Conservation (phyloP, 148 eudicot species). For the Cornus controversa region DNA sequence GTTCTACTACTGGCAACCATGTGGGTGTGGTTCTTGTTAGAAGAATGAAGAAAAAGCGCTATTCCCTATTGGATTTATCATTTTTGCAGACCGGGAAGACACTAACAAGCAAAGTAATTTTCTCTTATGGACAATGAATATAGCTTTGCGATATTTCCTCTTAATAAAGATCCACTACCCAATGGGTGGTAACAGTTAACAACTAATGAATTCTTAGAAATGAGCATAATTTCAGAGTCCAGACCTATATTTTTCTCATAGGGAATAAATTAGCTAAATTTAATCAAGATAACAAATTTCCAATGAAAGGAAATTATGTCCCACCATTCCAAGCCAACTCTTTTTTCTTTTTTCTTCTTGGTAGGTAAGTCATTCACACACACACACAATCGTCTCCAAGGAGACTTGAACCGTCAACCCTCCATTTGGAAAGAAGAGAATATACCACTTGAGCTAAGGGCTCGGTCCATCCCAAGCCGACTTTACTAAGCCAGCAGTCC, state of each 20-base stretch:
- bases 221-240: neutral
- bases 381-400: too few species aligned
- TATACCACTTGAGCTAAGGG: neutral
- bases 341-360: too few species aligned
- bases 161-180: neutral
- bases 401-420: too few species aligned
- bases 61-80: neutral
- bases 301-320: neutral
- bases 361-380: too few species aligned
- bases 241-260: neutral
- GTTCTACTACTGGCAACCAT: neutral
- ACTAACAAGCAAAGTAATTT: neutral
- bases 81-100: neutral
- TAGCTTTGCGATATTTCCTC: neutral
- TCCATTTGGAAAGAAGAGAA: neutral
- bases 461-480: neutral
- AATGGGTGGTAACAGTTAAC: neutral
- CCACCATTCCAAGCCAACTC: neutral
- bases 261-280: neutral
- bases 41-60: neutral
- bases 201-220: neutral
- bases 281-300: neutral
- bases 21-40: neutral
- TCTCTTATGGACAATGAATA: neutral
- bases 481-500: neutral